Conservation (phyloP, 177 flowering plant species). For the Vitis hybrid region DNA sequence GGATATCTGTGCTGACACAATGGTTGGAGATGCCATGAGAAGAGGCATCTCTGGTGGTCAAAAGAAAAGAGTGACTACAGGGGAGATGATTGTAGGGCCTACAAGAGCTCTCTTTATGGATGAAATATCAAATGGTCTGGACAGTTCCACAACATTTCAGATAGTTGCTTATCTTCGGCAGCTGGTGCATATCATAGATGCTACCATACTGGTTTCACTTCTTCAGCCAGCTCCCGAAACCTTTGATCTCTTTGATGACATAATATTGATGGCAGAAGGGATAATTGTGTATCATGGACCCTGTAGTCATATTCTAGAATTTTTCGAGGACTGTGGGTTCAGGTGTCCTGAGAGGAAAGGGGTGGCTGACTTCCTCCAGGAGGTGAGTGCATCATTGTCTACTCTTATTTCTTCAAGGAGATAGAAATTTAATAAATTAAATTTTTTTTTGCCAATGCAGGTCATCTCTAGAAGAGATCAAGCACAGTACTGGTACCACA, state of each 20-base stretch:
- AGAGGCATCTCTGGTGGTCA: conserved; percentile 91
- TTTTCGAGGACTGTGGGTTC: conserved; percentile 74
- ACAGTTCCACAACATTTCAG: conserved; percentile 86
- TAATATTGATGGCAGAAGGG: conserved; percentile 79
- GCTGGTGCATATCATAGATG: conserved; percentile 68
- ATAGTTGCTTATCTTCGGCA: conserved; percentile 72
- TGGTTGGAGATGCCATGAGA: conserved; percentile 70
- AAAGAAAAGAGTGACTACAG: conserved; percentile 76
- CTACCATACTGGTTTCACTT: conserved; percentile 65
- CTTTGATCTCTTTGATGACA: conserved; percentile 81
- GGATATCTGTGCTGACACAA: conserved; percentile 68
- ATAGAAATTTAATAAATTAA: background rate
- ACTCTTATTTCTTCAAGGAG: background rate
- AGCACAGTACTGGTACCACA: conserved; percentile 61
- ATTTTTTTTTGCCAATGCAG: conserved; percentile 30
- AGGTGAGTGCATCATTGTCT: conserved; percentile 36
- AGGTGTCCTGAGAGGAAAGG: conserved; percentile 87
- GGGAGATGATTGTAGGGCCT: conserved; percentile 89
- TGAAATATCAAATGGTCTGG: conserved; percentile 84
- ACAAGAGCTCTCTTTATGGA: conserved; percentile 77
- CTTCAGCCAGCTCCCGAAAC: conserved; percentile 94
- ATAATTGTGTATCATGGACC: conserved; percentile 81
- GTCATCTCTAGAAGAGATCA: conserved; percentile 83
- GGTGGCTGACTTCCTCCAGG: conserved; percentile 80
- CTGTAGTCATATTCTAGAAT: conserved; percentile 38